Evolutionary conservation across 495 filamentous ascomycete genomes (phyloP), one percentile per base, ranked within the genome.

Genomic region (Sabuloglossum arenarium): DNA sequence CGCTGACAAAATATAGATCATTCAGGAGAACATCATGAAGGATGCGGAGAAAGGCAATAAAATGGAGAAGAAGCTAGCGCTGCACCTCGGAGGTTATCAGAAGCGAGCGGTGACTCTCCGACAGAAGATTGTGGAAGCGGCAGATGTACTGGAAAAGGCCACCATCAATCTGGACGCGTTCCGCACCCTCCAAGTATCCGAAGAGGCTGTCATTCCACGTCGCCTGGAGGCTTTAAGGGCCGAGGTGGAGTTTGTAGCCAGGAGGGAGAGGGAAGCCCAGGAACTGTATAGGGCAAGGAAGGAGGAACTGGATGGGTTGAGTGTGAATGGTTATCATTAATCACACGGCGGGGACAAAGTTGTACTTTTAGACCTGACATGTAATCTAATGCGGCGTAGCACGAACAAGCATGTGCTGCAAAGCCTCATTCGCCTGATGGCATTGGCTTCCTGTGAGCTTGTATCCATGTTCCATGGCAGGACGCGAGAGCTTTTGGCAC

Each of bases 71-170:
- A 96, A 95, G 70, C 78, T 98, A n/a, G 75, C 76, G 6, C 68
- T 93, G 49, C 80, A 90, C 60, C 79, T 89, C 0, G 89, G 90
- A 28, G 91, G 91, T 53, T 98, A 98, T 67, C 82, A 88, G 65
- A 79, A 86, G 59, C 86, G 91, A 29, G 80, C 86, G 21, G 88
- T 87, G 63, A 80, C 75, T 57, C 75, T 98, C 11, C 81, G 82
- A 28, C 72, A 77, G 58, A 96, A 96, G 69, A 85, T 88, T 55
- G 63, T 74, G 28, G 88, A 94, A 61, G 88, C 88, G 27, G 75
- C 79, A 27, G 75, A 79, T n/a, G 85, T 82, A 0, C 70, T 96
- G 24, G 78, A 81, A 59, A 82, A 85, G 68, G 82, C 84, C 37
- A 79, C 70, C 52, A 71, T 78, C 29, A 83, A 84, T 1, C 71